Evolutionary conservation across 192 early-diverging fungal genomes (phyloP).

Genomic region (Linnemannia exigua): DNA sequence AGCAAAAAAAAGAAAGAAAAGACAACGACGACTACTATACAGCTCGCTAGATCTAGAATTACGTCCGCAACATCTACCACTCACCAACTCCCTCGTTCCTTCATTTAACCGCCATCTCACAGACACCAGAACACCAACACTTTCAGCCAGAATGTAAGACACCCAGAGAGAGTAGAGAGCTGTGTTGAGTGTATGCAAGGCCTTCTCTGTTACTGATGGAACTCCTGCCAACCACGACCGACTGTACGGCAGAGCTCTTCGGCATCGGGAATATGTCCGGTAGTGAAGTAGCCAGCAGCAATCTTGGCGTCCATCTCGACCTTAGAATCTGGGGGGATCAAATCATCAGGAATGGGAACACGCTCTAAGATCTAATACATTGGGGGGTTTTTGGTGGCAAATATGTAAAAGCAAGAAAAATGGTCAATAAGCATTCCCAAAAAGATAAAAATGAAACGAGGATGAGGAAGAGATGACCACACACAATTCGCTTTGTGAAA

Average conservation of each 20-base stretch:
- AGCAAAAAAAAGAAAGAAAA: not conserved
- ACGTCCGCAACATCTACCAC: not conserved
- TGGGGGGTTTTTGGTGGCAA: not conserved
- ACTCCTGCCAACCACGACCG: slow-evolving; percentile 89
- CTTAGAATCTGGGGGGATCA: slow-evolving; percentile 90
- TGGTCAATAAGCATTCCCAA: not conserved
- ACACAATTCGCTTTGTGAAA: not conserved
- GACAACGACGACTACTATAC: not conserved
- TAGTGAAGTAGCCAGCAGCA: slow-evolving; percentile 95
- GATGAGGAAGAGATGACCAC: not conserved
- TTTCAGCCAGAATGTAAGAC: not conserved
- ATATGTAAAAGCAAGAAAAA: slow-evolving; percentile 55
- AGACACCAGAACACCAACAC: not conserved
- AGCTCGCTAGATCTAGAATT: not conserved
- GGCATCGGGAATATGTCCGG: slow-evolving; percentile 67
- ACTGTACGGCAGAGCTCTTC: slow-evolving; percentile 77
- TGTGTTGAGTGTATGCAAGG: not conserved
- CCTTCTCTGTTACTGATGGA: slow-evolving; percentile 38
- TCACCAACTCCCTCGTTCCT: not conserved
- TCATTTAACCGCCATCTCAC: not conserved
- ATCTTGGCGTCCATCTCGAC: slow-evolving; percentile 99
- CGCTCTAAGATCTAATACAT: slow-evolving; percentile 83
- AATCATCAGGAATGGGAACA: slow-evolving; percentile 88
- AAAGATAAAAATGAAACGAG: not conserved
- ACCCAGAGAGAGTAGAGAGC: not conserved